phyloP scores from a whole-genome alignment of 305 asterid species.

The Fraxinus nigra region DNA sequence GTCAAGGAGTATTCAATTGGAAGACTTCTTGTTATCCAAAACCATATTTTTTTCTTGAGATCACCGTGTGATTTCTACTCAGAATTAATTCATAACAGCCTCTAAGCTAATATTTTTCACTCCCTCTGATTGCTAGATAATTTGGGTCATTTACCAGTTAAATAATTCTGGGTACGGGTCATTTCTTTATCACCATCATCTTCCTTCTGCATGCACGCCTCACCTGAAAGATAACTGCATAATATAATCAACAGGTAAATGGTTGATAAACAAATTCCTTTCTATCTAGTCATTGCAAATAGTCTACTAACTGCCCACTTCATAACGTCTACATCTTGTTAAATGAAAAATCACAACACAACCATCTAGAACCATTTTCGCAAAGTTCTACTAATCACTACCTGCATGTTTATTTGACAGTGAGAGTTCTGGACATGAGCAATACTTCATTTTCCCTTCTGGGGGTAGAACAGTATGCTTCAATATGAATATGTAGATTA shows the following conservation, averaged over 20 bases:
- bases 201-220: neutral
- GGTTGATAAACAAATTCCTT: neutral
- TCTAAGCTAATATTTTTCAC: neutral
- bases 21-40: neutral
- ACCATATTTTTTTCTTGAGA: neutral
- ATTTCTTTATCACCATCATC: neutral
- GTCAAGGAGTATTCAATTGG: neutral
- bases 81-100: neutral
- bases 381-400: neutral
- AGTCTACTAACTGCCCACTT: neutral
- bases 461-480: neutral
- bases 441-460: neutral
- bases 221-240: neutral
- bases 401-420: neutral
- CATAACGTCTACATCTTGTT: neutral
- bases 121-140: neutral
- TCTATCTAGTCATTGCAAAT: neutral
- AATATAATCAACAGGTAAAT: neutral
- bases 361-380: neutral
- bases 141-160: neutral
- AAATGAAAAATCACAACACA: neutral
- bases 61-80: neutral
- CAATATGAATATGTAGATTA: neutral
- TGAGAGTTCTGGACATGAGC: neutral
- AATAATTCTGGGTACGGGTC: neutral